Evolutionary conservation across 2,329 filamentous ascomycete species (phyloP), one percentile per base, ranked within the genome.

Genomic region (Simplicillium sp.): DNA sequence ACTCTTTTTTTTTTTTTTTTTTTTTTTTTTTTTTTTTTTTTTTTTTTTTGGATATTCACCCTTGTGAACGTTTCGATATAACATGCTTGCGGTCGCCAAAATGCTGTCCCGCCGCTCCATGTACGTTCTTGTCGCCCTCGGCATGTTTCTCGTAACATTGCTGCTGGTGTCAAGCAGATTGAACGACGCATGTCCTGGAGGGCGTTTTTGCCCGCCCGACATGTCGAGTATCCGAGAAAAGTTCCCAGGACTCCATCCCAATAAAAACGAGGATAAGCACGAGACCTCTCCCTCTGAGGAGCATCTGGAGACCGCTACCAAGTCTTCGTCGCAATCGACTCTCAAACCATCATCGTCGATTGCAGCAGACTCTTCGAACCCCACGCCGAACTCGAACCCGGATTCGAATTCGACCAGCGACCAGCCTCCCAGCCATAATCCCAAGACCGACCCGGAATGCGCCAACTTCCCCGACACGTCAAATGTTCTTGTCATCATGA

Each of bases 401-500:
- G n/a, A n/a, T n/a, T n/a, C 20, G 9, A 25, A 25, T 25, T 25
- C 9, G 20, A 25, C 5, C 13, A 13, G 14, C 12, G 13, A 13
- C 34, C 34, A 18, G 17, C 14, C 14, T 13, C 14, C 34, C 7
- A 16, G 7, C 7, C 12, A 13, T 18, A 20, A 25, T 2, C 6
- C 37, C 18, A 20, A 8, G 14, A 31, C 35, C 37, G 55, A 59
- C 32, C 51, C 55, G 34, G 39, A 56, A 5, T 67, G 65, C 54
- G 57, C 54, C 16, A 45, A 49, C 36, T 66, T 71, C 37, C 65
- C 68, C 11, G 60, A 70, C 42, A 65, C 62, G 11, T 65, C 65
- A 35, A 64, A 65, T 46, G 60, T 73, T 29, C 56, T 71, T 20
- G 57, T 77, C 18, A 56, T 77, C 36, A 67, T 79, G 56, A 77